These are phyloP conservation scores for Scheffersomyces coipomensis DNA, from an alignment of 805 yeast genomes.

Conservation along the genomic window DNA sequence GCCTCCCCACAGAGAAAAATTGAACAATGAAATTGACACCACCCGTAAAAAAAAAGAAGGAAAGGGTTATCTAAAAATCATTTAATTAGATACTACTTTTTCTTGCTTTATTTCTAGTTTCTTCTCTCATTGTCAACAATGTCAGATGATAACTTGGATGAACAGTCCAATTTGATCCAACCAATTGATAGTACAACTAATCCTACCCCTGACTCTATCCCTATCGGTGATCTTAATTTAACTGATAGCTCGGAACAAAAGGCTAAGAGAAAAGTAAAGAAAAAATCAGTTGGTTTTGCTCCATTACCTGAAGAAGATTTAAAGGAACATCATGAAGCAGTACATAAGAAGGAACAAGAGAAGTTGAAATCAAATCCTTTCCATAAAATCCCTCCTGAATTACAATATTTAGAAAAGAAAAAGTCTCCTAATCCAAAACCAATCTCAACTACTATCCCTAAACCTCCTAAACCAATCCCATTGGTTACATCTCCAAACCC, in stretches of 20 bases:
- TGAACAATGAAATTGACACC: too few species aligned
- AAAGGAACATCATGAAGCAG: slow-evolving; percentile 29
- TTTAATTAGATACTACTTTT: too few species aligned
- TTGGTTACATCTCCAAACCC: background rate
- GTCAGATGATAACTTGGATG: background rate
- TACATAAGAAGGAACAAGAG: slow-evolving; percentile 25
- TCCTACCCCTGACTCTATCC: too few species aligned
- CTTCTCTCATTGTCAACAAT: background rate
- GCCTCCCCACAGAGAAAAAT: too few species aligned
- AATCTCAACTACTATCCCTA: background rate
- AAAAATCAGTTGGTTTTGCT: slow-evolving; percentile 39
- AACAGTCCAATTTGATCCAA: too few species aligned
- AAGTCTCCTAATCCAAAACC: slow-evolving; percentile 28
- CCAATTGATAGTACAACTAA: too few species aligned
- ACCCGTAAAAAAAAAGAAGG: too few species aligned
- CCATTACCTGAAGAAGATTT: slow-evolving; percentile 35
- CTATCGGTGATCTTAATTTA: too few species aligned
- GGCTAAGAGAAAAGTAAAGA: slow-evolving; percentile 2
- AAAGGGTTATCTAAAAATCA: too few species aligned
- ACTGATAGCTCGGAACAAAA: background rate
- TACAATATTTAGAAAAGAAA: slow-evolving; percentile 31
- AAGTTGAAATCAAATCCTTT: slow-evolving; percentile 28
- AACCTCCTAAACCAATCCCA: background rate
- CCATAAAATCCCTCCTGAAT: slow-evolving; percentile 41
- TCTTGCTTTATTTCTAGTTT: too few species aligned